phyloP scores from a whole-genome alignment of 1,284 basidiomycete species.

The Ganoderma sp. region DNA sequence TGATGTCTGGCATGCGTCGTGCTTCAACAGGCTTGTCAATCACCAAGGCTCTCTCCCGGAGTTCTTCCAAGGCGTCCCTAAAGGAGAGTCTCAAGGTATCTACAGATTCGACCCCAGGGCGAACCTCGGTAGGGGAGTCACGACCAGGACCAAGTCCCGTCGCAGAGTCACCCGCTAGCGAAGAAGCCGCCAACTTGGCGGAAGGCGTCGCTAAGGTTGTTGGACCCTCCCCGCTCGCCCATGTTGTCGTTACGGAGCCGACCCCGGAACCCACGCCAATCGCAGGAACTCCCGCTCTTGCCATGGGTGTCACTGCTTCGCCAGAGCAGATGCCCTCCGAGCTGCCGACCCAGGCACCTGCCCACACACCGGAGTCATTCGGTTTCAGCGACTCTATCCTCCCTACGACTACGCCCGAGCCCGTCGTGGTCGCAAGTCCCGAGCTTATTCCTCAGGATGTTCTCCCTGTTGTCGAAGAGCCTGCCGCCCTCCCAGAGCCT shows the following conservation, averaged over 20 bases:
- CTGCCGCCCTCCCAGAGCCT: background rate
- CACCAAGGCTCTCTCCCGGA: slow-evolving; percentile 40
- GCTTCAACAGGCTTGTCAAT: slow-evolving; percentile 54
- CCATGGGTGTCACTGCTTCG: slow-evolving; percentile 16
- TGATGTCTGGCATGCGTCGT: slow-evolving; percentile 54
- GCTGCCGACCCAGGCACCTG: slow-evolving; percentile 13
- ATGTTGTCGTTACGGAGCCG: slow-evolving; percentile 17
- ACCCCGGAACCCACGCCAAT: slow-evolving; percentile 15
- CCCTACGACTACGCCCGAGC: slow-evolving; percentile 15
- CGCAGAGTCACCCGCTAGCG: slow-evolving; percentile 37
- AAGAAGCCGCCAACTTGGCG: slow-evolving; percentile 28
- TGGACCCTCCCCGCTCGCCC: slow-evolving; percentile 35
- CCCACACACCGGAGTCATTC: slow-evolving; percentile 19
- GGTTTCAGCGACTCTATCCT: slow-evolving; percentile 29
- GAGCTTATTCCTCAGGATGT: slow-evolving; percentile 19
- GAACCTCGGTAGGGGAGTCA: slow-evolving; percentile 21
- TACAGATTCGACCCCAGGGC: slow-evolving; percentile 24
- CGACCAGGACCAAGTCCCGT: slow-evolving; percentile 34
- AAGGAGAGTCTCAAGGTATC: slow-evolving; percentile 29
- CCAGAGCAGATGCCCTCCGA: slow-evolving; percentile 25
- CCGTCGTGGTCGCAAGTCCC: slow-evolving; percentile 21
- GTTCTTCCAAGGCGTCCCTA: slow-evolving; percentile 39
- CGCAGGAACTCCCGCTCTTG: slow-evolving; percentile 13
- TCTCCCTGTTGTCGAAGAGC: slow-evolving; percentile 11
- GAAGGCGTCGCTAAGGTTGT: slow-evolving; percentile 17